Percentiles rank a stretch among this genome's conserved stretches.
These are phyloP conservation scores for Suillus subalutaceus DNA, from an alignment of 768 basidiomycete species.

Conservation along the genomic window DNA sequence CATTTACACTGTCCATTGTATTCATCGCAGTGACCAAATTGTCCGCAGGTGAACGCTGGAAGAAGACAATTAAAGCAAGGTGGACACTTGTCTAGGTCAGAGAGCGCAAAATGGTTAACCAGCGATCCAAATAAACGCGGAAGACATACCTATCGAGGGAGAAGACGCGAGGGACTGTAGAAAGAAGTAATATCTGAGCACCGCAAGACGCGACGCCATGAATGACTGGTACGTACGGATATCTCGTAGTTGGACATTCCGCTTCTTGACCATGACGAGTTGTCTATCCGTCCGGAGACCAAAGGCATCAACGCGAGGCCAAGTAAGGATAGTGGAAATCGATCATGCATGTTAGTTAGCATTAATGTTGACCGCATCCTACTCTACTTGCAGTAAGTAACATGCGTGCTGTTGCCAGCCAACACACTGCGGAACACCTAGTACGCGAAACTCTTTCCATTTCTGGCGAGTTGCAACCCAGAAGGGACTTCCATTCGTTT, in stretches of 20 bases:
- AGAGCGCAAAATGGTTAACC: background rate
- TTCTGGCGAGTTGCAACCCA: background rate
- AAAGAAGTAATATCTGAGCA: slow-evolving; percentile 14
- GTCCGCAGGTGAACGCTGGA: slow-evolving; percentile 89
- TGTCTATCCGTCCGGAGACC: slow-evolving; percentile 9
- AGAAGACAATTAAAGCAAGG: slow-evolving; percentile 97
- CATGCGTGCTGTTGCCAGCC: background rate
- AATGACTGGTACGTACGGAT: slow-evolving; percentile 23
- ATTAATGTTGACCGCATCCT: background rate
- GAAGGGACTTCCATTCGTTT: too few relatives aligned
- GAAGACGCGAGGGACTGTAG: slow-evolving; percentile 26
- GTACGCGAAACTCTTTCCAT: background rate
- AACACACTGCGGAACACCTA: background rate
- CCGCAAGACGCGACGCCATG: background rate
- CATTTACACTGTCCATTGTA: slow-evolving; percentile 98
- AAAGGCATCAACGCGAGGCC: background rate
- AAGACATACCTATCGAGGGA: slow-evolving; percentile 19
- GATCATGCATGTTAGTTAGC: background rate
- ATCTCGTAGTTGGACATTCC: slow-evolving; percentile 28
- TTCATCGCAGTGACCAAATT: slow-evolving; percentile 87
- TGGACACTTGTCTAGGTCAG: slow-evolving; percentile 59
- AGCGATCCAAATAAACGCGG: too few relatives aligned
- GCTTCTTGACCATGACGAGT: slow-evolving; percentile 9
- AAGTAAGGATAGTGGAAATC: background rate
- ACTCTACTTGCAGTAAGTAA: background rate